Evolutionary conservation across 2,329 filamentous ascomycete genomes (phyloP).

Genomic region (Penicillium hesseltinei): DNA sequence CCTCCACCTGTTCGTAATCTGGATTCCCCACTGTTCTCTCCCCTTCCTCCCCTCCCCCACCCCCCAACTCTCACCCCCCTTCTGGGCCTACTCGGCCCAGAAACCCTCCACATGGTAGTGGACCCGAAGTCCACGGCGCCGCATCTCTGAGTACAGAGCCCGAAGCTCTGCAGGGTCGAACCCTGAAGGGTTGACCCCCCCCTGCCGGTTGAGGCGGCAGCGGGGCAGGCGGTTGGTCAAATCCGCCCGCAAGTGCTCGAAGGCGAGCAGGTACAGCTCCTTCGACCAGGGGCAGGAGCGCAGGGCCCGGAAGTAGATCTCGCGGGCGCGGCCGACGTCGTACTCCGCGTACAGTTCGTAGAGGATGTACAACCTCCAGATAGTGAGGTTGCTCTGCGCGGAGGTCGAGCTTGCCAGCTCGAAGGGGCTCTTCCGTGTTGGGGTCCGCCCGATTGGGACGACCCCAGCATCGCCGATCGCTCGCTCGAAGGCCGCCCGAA

Average conservation of each 20-base stretch:
- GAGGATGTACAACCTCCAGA: constrained; percentile 55
- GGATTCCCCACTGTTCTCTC: background rate
- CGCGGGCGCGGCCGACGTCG: constrained; percentile 45
- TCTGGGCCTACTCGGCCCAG: background rate
- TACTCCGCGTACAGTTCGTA: constrained; percentile 46
- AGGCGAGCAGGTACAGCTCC: constrained; percentile 57
- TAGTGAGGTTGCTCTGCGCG: constrained; percentile 39
- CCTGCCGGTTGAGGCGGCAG: background rate
- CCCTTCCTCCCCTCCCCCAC: background rate
- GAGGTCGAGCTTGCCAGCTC: constrained; percentile 4
- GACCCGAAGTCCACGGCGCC: constrained; percentile 2
- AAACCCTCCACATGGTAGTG: background rate
- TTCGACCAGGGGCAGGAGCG: constrained; percentile 63
- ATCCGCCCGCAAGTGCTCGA: constrained; percentile 44
- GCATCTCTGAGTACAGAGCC: constrained; percentile 3
- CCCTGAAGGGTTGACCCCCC: constrained; percentile 11
- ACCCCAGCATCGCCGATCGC: constrained; percentile 41
- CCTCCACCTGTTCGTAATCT: background rate
- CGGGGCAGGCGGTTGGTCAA: constrained; percentile 1
- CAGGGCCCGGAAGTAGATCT: constrained; percentile 57
- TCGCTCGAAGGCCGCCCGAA: constrained; percentile 56
- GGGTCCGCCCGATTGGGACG: background rate
- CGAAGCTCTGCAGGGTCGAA: constrained; percentile 51
- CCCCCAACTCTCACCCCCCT: background rate
- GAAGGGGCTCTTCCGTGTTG: background rate